These are phyloP conservation scores for Penicillium brasilianum DNA, from an alignment of 2,329 filamentous ascomycete genomes.

Conservation along the genomic window DNA sequence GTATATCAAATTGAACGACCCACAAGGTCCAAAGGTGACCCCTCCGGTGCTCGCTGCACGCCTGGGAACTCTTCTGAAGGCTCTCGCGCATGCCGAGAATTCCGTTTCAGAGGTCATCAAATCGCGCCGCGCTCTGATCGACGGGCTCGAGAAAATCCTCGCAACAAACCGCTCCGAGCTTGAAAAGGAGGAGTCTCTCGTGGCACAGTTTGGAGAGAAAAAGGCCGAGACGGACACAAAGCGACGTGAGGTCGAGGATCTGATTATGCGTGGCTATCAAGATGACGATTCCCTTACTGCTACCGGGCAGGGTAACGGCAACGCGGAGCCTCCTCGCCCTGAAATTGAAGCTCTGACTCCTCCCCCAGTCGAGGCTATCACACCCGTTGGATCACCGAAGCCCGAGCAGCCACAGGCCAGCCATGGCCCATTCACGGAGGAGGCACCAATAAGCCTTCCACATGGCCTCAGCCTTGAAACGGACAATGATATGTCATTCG, in stretches of 20 bases:
- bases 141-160: constrained; percentile 80
- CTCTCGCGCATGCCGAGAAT: constrained; percentile 82
- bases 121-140: constrained; percentile 76
- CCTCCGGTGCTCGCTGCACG: constrained; percentile 91
- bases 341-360: constrained; percentile 87
- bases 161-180: constrained; percentile 73
- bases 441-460: constrained; percentile 12
- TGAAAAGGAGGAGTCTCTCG: constrained; percentile 69
- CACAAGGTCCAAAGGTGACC: constrained; percentile 70
- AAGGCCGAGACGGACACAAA: constrained; percentile 76
- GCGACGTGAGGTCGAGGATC: constrained; percentile 87
- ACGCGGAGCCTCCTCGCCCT: constrained; percentile 60
- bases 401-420: constrained; percentile 43
- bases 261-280: constrained; percentile 82
- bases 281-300: constrained; percentile 59
- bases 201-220: constrained; percentile 67
- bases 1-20: constrained; percentile 80
- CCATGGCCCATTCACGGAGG: constrained; percentile 29
- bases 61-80: constrained; percentile 86
- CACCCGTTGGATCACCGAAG: constrained; percentile 57
- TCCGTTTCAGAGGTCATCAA: constrained; percentile 90
- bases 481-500: constrained; percentile 24
- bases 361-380: constrained; percentile 65
- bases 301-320: constrained; percentile 44
- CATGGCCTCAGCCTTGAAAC: constrained; percentile 28